Evolutionary conservation across 371 early-diverging fungal species (phyloP).

Genomic region (Mortierella sp.): DNA sequence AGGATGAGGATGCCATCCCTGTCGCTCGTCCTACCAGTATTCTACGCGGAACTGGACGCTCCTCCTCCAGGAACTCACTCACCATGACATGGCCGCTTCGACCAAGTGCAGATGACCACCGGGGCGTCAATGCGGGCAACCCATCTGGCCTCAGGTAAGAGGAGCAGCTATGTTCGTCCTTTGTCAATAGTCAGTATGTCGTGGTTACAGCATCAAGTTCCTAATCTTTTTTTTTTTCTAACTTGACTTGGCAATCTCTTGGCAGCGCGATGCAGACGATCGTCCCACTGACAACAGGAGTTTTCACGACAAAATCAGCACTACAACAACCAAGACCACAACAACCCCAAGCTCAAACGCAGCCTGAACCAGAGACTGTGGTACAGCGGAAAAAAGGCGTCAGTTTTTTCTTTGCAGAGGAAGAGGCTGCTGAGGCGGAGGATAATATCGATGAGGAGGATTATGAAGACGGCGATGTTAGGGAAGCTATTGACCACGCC

Average conservation of each 20-base stretch:
- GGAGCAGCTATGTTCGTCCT: not conserved
- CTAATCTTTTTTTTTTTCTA: not conserved
- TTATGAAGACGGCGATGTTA: constrained; percentile 30
- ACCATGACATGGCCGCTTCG: constrained; percentile 46
- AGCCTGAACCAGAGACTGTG: constrained; percentile 7
- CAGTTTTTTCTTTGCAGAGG: constrained; percentile 36
- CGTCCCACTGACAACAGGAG: constrained; percentile 13
- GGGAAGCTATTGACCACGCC: constrained; percentile 15
- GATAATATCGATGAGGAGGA: constrained; percentile 23
- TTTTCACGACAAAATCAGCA: not conserved
- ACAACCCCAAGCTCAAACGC: not conserved
- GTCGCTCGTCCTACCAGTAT: constrained; percentile 25
- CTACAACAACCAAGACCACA: not conserved
- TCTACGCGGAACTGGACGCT: constrained; percentile 21
- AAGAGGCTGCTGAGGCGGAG: constrained; percentile 37
- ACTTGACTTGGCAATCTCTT: not conserved
- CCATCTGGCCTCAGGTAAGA: constrained; percentile 29
- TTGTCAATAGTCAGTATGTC: not conserved
- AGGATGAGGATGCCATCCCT: constrained; percentile 53
- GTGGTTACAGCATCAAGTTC: not conserved
- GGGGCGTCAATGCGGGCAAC: constrained; percentile 7
- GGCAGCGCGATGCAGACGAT: constrained; percentile 21
- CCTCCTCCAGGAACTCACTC: constrained; percentile 33
- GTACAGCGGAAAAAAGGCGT: constrained; percentile 43
- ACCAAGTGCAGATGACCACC: constrained; percentile 36